A percentile compares a stretch with the other conserved stretches of the same genome.
These are phyloP conservation scores for Xylaria longipes DNA, from an alignment of 495 filamentous ascomycete species.

Conservation along the genomic window DNA sequence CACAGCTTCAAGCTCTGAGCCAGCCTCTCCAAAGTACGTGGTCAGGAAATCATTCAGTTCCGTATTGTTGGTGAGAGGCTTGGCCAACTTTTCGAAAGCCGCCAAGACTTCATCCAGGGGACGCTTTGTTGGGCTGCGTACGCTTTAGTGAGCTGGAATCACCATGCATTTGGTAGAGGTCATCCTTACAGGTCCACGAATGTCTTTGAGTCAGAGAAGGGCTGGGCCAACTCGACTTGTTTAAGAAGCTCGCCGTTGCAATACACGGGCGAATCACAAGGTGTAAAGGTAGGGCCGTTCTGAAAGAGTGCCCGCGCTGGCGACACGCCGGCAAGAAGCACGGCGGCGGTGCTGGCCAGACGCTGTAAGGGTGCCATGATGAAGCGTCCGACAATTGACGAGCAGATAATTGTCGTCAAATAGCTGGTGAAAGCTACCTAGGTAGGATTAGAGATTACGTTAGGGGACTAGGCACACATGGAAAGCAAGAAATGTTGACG, in stretches of 20 bases:
- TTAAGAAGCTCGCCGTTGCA: conserved; percentile 56
- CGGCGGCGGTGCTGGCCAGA: conserved; percentile 26
- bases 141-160: conserved; percentile 17
- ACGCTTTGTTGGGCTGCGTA: conserved; percentile 50
- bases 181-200: conserved; percentile 58
- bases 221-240: conserved; percentile 54
- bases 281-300: conserved; percentile 53
- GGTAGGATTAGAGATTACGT: not conserved
- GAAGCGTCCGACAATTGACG: not conserved
- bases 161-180: not conserved
- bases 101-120: conserved; percentile 53
- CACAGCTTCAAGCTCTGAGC: conserved; percentile 54
- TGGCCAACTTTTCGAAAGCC: conserved; percentile 49
- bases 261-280: conserved; percentile 58
- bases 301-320: conserved; percentile 46
- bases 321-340: conserved; percentile 32
- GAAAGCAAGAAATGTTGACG: not conserved
- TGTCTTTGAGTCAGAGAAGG: conserved; percentile 59
- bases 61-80: conserved; percentile 56
- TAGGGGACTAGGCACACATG: not conserved
- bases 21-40: conserved; percentile 53
- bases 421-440: not conserved
- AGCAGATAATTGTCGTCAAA: not conserved
- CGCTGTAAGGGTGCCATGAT: conserved; percentile 20
- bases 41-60: conserved; percentile 53